Conservation (phyloP, 768 basidiomycete species). For the Boletus tylopilopsis region DNA sequence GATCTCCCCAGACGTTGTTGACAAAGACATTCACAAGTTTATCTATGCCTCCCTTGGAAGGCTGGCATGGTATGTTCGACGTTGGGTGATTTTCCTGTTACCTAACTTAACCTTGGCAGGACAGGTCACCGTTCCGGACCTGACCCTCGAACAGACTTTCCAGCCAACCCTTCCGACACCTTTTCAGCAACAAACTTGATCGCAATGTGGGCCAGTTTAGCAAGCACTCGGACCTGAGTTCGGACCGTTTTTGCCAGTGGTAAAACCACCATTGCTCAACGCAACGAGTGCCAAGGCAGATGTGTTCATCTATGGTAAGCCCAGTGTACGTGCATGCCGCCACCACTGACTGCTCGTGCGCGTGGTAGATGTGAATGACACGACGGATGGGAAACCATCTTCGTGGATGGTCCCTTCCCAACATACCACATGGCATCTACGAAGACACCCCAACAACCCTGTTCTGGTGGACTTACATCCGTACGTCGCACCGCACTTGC, state of each 20-base stretch:
- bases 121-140: too few relatives aligned
- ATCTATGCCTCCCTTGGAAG: neutral
- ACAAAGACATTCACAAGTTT: neutral
- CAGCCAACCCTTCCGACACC: conserved; percentile 67
- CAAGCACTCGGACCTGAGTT: conserved; percentile 83
- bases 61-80: too few relatives aligned
- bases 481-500: too few relatives aligned
- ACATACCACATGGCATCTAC: too few relatives aligned
- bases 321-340: too few relatives aligned
- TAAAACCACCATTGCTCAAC: conserved; percentile 74
- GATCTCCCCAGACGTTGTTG: neutral
- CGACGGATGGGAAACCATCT: too few relatives aligned
- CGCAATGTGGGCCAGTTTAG: conserved; percentile 74
- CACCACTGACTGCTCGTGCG: too few relatives aligned
- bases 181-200: conserved; percentile 74
- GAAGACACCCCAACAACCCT: too few relatives aligned
- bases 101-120: neutral
- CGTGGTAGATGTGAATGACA: too few relatives aligned
- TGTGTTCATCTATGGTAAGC: conserved; percentile 63
- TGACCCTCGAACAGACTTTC: conserved; percentile 57
- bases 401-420: too few relatives aligned
- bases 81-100: too few relatives aligned
- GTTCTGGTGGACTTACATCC: too few relatives aligned
- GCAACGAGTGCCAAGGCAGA: conserved; percentile 76
- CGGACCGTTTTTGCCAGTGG: conserved; percentile 79